A percentile compares a stretch with the other conserved stretches of the same genome.
Conservation (phyloP, 2,329 filamentous ascomycete genomes). For the Chrysoporthe cubensis region DNA sequence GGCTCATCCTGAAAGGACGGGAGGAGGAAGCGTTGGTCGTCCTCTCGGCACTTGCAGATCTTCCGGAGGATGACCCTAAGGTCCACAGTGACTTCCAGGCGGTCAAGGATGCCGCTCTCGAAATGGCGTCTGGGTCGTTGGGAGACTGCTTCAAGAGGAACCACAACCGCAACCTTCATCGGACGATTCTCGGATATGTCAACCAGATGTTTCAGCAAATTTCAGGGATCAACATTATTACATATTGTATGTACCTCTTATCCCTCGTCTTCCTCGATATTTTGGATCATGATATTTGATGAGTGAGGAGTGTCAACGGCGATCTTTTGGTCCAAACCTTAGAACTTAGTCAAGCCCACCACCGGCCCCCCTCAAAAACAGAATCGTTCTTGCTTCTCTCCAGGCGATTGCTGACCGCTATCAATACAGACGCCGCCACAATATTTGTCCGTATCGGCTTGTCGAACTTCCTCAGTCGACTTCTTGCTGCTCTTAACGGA, state of each 20-base stretch:
- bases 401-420: background rate
- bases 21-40: slow-evolving; percentile 27
- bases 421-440: slow-evolving; percentile 24
- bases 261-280: background rate
- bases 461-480: slow-evolving; percentile 26
- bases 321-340: no score
- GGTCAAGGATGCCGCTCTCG: slow-evolving; percentile 19
- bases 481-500: slow-evolving; percentile 31
- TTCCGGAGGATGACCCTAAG: slow-evolving; percentile 19
- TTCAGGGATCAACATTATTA: slow-evolving; percentile 31
- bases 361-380: no score
- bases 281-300: no score
- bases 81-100: slow-evolving; percentile 18
- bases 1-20: slow-evolving; percentile 30
- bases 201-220: slow-evolving; percentile 49
- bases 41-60: slow-evolving; percentile 19
- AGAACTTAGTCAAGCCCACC: no score
- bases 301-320: no score
- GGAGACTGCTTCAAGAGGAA: slow-evolving; percentile 22
- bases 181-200: slow-evolving; percentile 19
- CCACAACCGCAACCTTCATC: slow-evolving; percentile 21
- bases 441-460: slow-evolving; percentile 32
- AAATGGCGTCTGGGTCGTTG: slow-evolving; percentile 19
- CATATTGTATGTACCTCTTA: slow-evolving; percentile 23
- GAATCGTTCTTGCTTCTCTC: background rate